A percentile compares a stretch with the other conserved stretches of the same genome.
Evolutionary conservation across 441 rosid species (phyloP).

Genomic region (Erysimum pusillum): DNA sequence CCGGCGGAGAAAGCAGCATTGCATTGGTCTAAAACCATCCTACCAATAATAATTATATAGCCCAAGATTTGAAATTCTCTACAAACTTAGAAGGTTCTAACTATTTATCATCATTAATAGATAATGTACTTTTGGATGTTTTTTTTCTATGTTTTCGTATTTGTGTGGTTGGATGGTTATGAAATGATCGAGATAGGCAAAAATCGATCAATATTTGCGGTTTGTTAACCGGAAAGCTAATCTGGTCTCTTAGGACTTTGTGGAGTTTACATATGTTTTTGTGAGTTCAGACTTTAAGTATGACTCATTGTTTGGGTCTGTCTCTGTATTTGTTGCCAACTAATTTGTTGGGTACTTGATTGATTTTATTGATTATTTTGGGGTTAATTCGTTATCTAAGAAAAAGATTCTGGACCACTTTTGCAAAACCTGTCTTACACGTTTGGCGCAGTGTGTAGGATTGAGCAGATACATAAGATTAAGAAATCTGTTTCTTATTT

Average conservation of each 20-base stretch:
- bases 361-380: conserved; percentile 21
- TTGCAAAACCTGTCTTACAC: not conserved
- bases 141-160: conserved; percentile 23
- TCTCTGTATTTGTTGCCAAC: conserved; percentile 16
- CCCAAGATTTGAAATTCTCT: conserved; percentile 8
- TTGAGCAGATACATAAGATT: not conserved
- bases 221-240: not conserved
- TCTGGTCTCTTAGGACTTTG: conserved; percentile 18
- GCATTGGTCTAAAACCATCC: conserved; percentile 71
- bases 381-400: not conserved
- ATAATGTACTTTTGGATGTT: conserved; percentile 18
- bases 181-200: conserved; percentile 1
- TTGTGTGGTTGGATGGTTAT: conserved; percentile 40
- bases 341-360: conserved; percentile 33
- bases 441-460: conserved; percentile 4
- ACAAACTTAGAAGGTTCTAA: conserved; percentile 39
- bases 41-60: conserved; percentile 34
- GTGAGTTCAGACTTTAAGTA: not conserved
- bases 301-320: not conserved
- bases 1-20: conserved; percentile 98
- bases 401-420: not conserved
- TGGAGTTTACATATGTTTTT: not conserved
- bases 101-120: conserved; percentile 36
- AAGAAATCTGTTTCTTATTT: not conserved
- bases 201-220: not conserved